Evolutionary conservation across 2,329 filamentous ascomycete genomes (phyloP), one percentile per base, ranked within the genome.

Genomic region (Lecanicillium sp.): DNA sequence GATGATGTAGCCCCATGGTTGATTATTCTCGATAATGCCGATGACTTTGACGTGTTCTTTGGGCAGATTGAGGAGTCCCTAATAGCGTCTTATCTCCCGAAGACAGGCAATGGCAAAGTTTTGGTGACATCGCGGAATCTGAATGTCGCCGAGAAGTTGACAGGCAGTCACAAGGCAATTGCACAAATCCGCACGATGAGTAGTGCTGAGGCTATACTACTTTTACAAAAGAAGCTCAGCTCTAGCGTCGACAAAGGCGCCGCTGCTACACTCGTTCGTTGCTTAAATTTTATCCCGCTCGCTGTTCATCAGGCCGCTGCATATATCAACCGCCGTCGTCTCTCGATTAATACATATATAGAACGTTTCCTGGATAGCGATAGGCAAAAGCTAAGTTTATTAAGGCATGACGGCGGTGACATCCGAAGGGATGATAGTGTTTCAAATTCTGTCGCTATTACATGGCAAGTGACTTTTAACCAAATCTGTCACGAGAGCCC

Each of bases 401-500:
- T 57, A 7, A 18, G 27, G 4, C 30, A 18, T 13, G 41, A 46
- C 29, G 15, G 25, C 10, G 44, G 41, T 3, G 42, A 49, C 25
- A 32, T 43, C 14, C 31, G 41, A 17, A 29, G 46, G 11, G 6
- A 44, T 19, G 33, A 44, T 11, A 19, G 33, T 9, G 41, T 43
- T 3, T 54, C 54, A 0, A 56, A 55, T 31, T 49, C 53, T n/a
- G 36, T 56, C 22, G 36, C 50, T 3, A 42, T 39, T 33, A 58
- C 52, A 15, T 58, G 49, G 54, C 47, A 53, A 36, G 42, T 58
- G 15, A 52, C 46, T 5, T 56, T 58, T 39, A 46, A 56, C 13
- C 36, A 63, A 15, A 61, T 71, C 33, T 56, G 52, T 11, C 40
- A 46, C 2, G 44, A 49, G 29, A 44, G 52, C 29, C 52, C 45